Evolutionary conservation across 768 basidiomycete genomes (phyloP).

Genomic region (Lactifluus piperatus): DNA sequence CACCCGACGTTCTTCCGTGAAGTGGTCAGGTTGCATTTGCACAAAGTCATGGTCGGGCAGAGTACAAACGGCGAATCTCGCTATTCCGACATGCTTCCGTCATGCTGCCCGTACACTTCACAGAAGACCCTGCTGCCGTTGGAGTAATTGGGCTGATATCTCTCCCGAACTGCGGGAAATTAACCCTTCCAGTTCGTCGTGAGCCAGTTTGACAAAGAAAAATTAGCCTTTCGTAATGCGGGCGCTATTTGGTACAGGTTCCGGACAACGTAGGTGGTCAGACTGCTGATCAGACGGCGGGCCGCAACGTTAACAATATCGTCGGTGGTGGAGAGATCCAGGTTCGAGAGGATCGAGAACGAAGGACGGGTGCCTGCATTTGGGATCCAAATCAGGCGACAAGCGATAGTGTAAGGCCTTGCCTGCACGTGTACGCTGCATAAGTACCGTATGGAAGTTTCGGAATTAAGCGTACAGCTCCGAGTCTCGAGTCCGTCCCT

Average conservation of each 20-base stretch:
- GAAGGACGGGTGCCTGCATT: constrained; percentile 9
- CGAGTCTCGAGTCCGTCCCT: constrained; percentile 7
- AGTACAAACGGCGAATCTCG: constrained; percentile 8
- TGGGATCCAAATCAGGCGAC: constrained; percentile 15
- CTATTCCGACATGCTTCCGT: constrained; percentile 14
- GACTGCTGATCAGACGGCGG: not conserved
- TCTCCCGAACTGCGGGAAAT: constrained; percentile 4
- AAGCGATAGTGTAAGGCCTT: constrained; percentile 7
- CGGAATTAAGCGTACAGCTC: constrained; percentile 17
- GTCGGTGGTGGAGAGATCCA: not conserved
- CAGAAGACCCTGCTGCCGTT: constrained; percentile 9
- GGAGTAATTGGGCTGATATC: constrained; percentile 4
- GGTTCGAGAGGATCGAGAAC: constrained; percentile 9
- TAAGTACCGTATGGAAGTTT: not conserved
- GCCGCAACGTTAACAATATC: not conserved
- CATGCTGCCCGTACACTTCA: constrained; percentile 7
- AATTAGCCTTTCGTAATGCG: constrained; percentile 1
- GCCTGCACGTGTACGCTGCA: not conserved
- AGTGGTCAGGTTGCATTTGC: not conserved
- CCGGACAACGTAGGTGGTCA: not conserved
- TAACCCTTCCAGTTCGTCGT: constrained; percentile 8
- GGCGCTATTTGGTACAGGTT: not conserved
- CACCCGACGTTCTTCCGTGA: not conserved
- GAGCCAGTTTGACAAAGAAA: not conserved
- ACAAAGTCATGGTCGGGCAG: constrained; percentile 1